phyloP scores from a whole-genome alignment of 2,329 filamentous ascomycete species.

The Fusarium newnesense region DNA sequence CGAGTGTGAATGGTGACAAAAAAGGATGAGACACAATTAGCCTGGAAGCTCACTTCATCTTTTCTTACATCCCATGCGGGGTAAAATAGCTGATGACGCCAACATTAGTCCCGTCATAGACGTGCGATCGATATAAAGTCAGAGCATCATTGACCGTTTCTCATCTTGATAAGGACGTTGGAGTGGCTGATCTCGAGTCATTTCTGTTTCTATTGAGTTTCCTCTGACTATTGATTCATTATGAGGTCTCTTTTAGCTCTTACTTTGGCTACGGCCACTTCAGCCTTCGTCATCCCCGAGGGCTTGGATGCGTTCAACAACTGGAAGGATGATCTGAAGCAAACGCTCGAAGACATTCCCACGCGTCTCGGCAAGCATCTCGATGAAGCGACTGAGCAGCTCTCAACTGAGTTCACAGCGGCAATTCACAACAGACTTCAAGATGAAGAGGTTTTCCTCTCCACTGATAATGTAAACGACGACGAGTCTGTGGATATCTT shows the following conservation, averaged over 20 bases:
- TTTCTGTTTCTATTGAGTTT: not conserved
- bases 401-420: constrained; percentile 17
- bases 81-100: constrained; percentile 33
- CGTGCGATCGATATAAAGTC: constrained; percentile 8
- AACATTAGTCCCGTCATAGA: constrained; percentile 14
- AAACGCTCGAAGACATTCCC: constrained; percentile 14
- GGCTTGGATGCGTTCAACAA: not conserved
- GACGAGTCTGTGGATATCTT: not conserved
- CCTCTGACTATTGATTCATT: not conserved
- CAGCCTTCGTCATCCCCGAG: constrained; percentile 36
- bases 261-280: constrained; percentile 35
- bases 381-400: constrained; percentile 27
- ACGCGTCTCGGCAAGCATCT: constrained; percentile 14
- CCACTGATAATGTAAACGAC: not conserved
- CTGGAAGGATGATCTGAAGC: constrained; percentile 19
- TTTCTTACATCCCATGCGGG: constrained; percentile 19
- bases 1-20: not conserved
- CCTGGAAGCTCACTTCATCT: not conserved
- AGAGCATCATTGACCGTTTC: constrained; percentile 24
- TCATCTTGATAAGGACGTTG: not conserved
- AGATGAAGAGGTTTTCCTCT: constrained; percentile 12
- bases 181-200: not conserved
- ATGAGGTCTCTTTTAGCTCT: constrained; percentile 37
- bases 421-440: constrained; percentile 23
- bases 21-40: not conserved